phyloP scores from a whole-genome alignment of 2,329 filamentous ascomycete genomes.

The Aspergillus hiratsukae region DNA sequence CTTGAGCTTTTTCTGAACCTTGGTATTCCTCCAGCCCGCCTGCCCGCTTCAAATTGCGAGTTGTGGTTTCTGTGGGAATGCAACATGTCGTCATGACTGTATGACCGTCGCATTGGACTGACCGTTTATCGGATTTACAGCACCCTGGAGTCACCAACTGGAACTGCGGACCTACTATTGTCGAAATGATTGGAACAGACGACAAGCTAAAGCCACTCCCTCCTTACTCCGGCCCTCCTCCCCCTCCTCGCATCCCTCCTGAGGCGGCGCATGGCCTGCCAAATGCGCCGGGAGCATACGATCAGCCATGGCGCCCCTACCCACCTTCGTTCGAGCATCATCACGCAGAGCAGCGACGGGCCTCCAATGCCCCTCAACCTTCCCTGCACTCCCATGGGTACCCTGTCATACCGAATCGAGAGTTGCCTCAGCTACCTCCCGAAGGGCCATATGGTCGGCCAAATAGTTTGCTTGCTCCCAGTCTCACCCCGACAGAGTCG shows the following conservation, averaged over 20 bases:
- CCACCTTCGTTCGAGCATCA: slow-evolving; percentile 27
- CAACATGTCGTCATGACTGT: slow-evolving; percentile 19
- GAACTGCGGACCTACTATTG: slow-evolving; percentile 16
- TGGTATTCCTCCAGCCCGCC: not conserved
- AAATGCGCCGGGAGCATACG: slow-evolving; percentile 25
- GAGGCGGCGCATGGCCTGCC: slow-evolving; percentile 27
- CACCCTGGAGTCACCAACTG: slow-evolving; percentile 14
- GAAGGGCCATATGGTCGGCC: slow-evolving; percentile 32
- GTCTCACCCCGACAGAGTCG: slow-evolving; percentile 25
- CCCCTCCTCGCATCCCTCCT: slow-evolving; percentile 24
- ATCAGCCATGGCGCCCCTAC: slow-evolving; percentile 30
- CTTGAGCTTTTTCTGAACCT: not conserved
- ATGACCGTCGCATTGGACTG: slow-evolving; percentile 17
- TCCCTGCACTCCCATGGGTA: slow-evolving; percentile 26
- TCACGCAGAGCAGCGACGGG: slow-evolving; percentile 25
- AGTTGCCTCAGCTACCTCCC: slow-evolving; percentile 30
- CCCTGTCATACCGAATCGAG: slow-evolving; percentile 28
- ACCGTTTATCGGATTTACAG: slow-evolving; percentile 14
- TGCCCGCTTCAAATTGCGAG: not conserved
- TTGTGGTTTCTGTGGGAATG: slow-evolving; percentile 7
- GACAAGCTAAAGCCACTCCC: slow-evolving; percentile 22
- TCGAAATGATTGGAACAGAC: slow-evolving; percentile 24
- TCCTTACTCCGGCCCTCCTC: slow-evolving; percentile 18
- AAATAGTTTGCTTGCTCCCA: slow-evolving; percentile 26
- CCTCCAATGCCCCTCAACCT: slow-evolving; percentile 23